Percentiles rank a stretch among this genome's conserved stretches.
phyloP scores from a whole-genome alignment of 148 eudicot species.

The Vaccinium darrowii region DNA sequence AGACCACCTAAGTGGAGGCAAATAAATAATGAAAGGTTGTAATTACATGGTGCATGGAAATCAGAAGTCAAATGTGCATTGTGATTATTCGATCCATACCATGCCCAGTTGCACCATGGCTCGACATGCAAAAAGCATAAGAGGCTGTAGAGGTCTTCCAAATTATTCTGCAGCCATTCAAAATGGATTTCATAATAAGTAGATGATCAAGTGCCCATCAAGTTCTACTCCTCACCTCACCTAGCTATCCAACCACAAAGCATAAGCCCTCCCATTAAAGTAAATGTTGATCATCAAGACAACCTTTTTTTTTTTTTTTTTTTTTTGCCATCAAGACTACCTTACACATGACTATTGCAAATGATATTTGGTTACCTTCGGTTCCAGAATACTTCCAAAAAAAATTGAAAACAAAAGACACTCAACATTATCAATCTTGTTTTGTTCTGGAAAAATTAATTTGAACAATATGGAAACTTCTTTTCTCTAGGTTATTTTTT shows the following conservation, averaged over 20 bases:
- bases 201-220: neutral
- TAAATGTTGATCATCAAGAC: neutral
- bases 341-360: neutral
- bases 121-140: conserved; percentile 64
- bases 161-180: conserved; percentile 52
- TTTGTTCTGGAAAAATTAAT: neutral
- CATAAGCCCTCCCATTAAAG: neutral
- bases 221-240: neutral
- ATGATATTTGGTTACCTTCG: neutral
- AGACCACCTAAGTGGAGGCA: conserved; percentile 40
- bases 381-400: neutral
- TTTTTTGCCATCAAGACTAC: too few relatives aligned
- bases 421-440: neutral
- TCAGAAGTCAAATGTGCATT: neutral
- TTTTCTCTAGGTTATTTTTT: too few relatives aligned
- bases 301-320: too few relatives aligned
- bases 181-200: neutral
- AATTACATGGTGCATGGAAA: neutral
- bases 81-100: conserved; percentile 32
- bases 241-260: neutral
- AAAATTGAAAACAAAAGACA: neutral
- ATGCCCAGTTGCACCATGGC: conserved; percentile 78
- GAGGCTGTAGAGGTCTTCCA: conserved; percentile 71
- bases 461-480: too few relatives aligned
- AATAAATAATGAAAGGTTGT: neutral